Evolutionary conservation across 2,329 filamentous ascomycete species (phyloP), one percentile per base, ranked within the genome.

Genomic region (Exserohilum turcica): DNA sequence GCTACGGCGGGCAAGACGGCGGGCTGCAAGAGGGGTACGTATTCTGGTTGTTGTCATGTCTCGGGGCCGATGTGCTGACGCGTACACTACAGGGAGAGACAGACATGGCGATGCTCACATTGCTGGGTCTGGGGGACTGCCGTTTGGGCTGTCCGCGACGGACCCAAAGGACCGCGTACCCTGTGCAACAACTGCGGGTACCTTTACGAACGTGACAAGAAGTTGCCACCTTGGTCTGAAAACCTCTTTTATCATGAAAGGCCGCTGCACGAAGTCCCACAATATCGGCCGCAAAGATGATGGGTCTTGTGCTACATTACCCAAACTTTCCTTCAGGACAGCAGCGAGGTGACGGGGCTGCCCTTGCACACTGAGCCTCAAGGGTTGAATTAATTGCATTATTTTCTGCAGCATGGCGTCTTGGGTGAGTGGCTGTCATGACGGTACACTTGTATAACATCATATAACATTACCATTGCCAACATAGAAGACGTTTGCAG

Each of bases 131-230:
- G 90, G 86, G 94, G 93, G 13, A 88, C 88, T 43, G 89, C 91
- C 24, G 91, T 97, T 7, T 99, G 94, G 94, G 92, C 91, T 43
- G 93, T 97, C 3, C 83, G 94, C 65, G 92, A 97, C 76, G 94
- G 94, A 19, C 94, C 94, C 12, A 81, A 84, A 48, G 93, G 92
- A 48, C 84, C 90, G 59, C 88, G 90, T 76, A 89, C 90, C 27
- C 84, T 97, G 3, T 97, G 93, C 78, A 90, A 92, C 76, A 97
- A 96, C 73, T 97, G 93, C 73, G 93, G 92, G 51, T 87, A 92
- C 64, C 78, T 93, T 16, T 97, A 90, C 72, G 93, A 97, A 76
- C 87, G 91, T 48, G 90, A 95, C 74, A 88, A 90, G 75, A 87
- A 87, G 60, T 81, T 96, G 0, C 92, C 93, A 7, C 84, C 86